Base-by-base conservation (phyloP, 495 filamentous ascomycete genomes). In the Friedmanniomyces endolithicus region DNA sequence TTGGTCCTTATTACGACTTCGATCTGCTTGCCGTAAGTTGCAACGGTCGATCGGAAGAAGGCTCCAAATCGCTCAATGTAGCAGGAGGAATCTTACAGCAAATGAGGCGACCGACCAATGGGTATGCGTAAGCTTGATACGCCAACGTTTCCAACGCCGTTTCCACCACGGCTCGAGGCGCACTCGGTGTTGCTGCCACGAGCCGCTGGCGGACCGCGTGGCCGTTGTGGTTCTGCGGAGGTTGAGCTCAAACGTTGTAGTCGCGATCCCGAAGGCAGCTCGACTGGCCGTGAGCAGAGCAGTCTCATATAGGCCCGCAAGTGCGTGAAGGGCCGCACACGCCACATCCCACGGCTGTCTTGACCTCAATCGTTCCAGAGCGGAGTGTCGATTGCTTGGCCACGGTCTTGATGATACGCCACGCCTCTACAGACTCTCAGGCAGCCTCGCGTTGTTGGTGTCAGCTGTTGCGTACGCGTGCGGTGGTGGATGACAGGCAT, bases 121-220 rank as follows among this genome's bases (percentile, higher is more conserved):
- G 9, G 6, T 25, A 31, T 19, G 16, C 29, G 11, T n/a, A 50
- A n/a, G 27, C 27, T 9, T 3, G 4, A 12, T 12, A 23, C 6
- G 17, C 9, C 11, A 2, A 14, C 44, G 23, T 47, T 47, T 12
- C 23, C 14, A 47, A 35, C 12, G 9, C 11, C 24, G 17, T 2
- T 7, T 35, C 17, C 6, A 25, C 9, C 49, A n/a, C n/a, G 35
- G 49, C 31, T 52, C 33, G 49, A 39, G 31, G 31, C 33, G 24
- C 17, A 24, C 35, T 24, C 22, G 16, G 6, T 2, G 11, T 20
- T 2, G n/a, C 23, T 41, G 49, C 49, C 49, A 39, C 49, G 49
- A 52, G 17, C 49, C 49, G 49, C 7, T 11, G 33, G 31, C 49
- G 49, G 49, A 52, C 49, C 49, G 49, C 25, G 11, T 4, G 19